Percentiles rank a stretch among this genome's conserved stretches.
These are phyloP conservation scores for Onygenales sp. DNA, from an alignment of 2,329 filamentous ascomycete genomes.

Conservation along the genomic window DNA sequence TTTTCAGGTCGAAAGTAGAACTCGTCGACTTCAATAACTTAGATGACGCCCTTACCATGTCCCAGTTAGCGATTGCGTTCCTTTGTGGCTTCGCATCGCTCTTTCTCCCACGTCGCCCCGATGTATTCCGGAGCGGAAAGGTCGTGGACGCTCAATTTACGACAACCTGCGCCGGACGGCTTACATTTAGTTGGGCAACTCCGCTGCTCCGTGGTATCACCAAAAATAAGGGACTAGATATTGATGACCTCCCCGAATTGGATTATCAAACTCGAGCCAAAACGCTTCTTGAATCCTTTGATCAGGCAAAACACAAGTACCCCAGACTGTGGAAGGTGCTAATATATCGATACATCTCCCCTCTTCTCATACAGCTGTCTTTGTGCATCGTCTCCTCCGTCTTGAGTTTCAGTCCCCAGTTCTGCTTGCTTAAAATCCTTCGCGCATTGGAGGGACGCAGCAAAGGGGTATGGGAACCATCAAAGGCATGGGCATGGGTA, in stretches of 20 bases:
- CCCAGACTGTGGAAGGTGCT: slow-evolving; percentile 52
- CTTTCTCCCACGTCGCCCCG: slow-evolving; percentile 56
- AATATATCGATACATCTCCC: slow-evolving; percentile 46
- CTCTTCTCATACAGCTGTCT: slow-evolving; percentile 50
- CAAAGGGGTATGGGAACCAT: slow-evolving; percentile 35
- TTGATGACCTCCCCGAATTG: slow-evolving; percentile 54
- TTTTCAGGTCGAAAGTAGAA: neutral
- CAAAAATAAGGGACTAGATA: slow-evolving; percentile 51
- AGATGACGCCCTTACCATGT: slow-evolving; percentile 2
- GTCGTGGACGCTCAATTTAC: slow-evolving; percentile 57
- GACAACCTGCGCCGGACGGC: slow-evolving; percentile 49
- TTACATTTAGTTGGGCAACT: slow-evolving; percentile 57
- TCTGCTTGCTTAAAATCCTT: slow-evolving; percentile 58
- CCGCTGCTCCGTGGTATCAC: slow-evolving; percentile 46
- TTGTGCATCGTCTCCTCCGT: slow-evolving; percentile 47
- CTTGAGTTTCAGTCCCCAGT: slow-evolving; percentile 61
- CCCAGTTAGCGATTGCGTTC: slow-evolving; percentile 24
- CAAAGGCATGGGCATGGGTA: slow-evolving; percentile 60
- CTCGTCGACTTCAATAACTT: neutral
- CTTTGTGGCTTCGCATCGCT: slow-evolving; percentile 41
- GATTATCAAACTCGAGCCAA: slow-evolving; percentile 46
- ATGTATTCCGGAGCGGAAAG: slow-evolving; percentile 51
- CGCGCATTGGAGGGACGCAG: slow-evolving; percentile 51
- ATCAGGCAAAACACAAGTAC: slow-evolving; percentile 19
- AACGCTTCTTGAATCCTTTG: slow-evolving; percentile 42